Percentiles rank a stretch among this genome's conserved stretches.
Conservation (phyloP, 306 rosid genomes). For the Heteromeles arbutifolia region DNA sequence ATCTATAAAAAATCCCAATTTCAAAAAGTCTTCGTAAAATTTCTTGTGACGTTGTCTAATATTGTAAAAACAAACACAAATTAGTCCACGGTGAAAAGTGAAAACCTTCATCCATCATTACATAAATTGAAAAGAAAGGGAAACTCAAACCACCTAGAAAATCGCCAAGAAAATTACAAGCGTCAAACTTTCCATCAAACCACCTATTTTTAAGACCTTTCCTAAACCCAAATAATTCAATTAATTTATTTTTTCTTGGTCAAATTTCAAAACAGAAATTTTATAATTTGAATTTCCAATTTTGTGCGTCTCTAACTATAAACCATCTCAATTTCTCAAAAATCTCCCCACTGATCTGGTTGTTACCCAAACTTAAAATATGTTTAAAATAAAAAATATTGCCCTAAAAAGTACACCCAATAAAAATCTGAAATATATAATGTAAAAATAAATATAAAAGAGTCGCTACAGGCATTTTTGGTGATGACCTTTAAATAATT, state of each 20-base stretch:
- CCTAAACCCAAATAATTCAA: background rate
- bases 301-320: background rate
- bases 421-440: too few relatives aligned
- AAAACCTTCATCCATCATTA: background rate
- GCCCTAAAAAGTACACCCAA: constrained; percentile 1
- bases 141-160: background rate
- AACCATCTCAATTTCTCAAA: background rate
- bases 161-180: background rate
- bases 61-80: background rate
- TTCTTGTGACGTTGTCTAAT: background rate
- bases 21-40: too few relatives aligned
- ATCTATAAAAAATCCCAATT: too few relatives aligned
- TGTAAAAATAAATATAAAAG: too few relatives aligned
- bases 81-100: background rate
- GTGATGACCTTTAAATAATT: too few relatives aligned
- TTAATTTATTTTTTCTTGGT: background rate
- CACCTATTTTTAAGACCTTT: background rate
- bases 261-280: background rate
- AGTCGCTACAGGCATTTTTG: too few relatives aligned
- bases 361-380: background rate
- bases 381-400: background rate
- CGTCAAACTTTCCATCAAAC: constrained; percentile 38
- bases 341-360: background rate
- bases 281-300: background rate
- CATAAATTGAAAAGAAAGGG: background rate